Evolutionary conservation across 768 basidiomycete species (phyloP), one percentile per base, ranked within the genome.

Genomic region (Cystofilobasidium bisporidii): DNA sequence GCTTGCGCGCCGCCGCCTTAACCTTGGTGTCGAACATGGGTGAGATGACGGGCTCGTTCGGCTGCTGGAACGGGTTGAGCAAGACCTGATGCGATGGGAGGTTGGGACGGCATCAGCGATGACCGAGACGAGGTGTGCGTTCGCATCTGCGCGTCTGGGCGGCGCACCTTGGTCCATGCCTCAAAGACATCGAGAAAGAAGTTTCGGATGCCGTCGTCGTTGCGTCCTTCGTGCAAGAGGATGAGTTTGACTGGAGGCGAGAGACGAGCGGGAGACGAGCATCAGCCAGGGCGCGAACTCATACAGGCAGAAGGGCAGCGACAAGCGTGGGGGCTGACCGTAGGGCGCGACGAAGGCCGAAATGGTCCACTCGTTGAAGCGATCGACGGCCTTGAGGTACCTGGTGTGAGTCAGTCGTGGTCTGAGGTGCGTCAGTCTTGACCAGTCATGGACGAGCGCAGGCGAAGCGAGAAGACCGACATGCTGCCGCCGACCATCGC

Each of bases 161-260:
- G n/a, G n/a, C 82, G 71, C 71, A 92, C 96, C 86, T 99, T 99
- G 58, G 94, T 84, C 79, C 94, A 98, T 72, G 88, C 74, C 81
- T 99, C 96, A 94, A 96, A 99, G 33, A 94, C 86, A 12, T 98
- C 96, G 73, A 84, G 84, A 74, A 99, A 88, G 81, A 99, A 99
- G 64, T 82, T 77, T 62, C 87, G 84, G 76, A 98, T 97, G 6
- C 94, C 65, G 12, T 66, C 65, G 48, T 66, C 65, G 38, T 66
- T 66, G 82, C 91, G 94, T 11, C 82, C 82, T 77, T 98, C 96
- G 78, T 98, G 96, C 66, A 99, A 79, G 65, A 99, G 80, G 62
- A 99, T 81, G 76, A 99, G 89, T 78, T 97, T 98, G 80, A 90
- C 96, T 98, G 75, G 12, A 56, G 20, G 18, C 0, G 17, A 22